phyloP scores from a whole-genome alignment of 805 yeast genomes.

The Metschnikowia lunata region DNA sequence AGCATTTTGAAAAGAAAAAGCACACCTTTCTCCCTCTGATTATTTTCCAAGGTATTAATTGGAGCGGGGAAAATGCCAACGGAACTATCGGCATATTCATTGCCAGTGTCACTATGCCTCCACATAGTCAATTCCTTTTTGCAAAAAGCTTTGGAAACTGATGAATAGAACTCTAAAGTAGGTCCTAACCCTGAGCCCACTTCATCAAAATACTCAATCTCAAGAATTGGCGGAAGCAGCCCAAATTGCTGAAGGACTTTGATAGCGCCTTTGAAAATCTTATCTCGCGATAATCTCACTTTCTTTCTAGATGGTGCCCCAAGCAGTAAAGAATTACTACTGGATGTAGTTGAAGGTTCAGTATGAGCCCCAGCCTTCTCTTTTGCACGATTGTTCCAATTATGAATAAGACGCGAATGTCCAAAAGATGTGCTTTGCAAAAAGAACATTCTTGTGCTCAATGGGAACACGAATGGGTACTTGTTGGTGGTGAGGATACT shows the following conservation, averaged over 20 bases:
- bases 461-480: conserved; percentile 79
- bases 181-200: conserved; percentile 98
- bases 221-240: conserved; percentile 72
- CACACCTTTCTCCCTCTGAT: conserved; percentile 35
- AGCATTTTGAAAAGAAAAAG: conserved; percentile 56
- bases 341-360: conserved; percentile 3
- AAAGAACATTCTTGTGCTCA: conserved; percentile 73
- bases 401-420: conserved; percentile 71
- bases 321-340: conserved; percentile 35
- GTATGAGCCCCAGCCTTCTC: conserved; percentile 25
- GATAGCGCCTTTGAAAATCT: conserved; percentile 69
- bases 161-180: conserved; percentile 85
- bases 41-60: conserved; percentile 24
- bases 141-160: conserved; percentile 71
- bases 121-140: conserved; percentile 58
- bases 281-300: conserved; percentile 67
- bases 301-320: conserved; percentile 81
- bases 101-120: conserved; percentile 44
- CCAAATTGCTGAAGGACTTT: conserved; percentile 76
- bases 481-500: conserved; percentile 64
- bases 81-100: conserved; percentile 35
- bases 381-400: conserved; percentile 52
- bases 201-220: conserved; percentile 83
- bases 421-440: conserved; percentile 90
- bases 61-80: conserved; percentile 78